phyloP scores from a whole-genome alignment of 805 yeast genomes.

The Metschnikowia aberdeeniae region DNA sequence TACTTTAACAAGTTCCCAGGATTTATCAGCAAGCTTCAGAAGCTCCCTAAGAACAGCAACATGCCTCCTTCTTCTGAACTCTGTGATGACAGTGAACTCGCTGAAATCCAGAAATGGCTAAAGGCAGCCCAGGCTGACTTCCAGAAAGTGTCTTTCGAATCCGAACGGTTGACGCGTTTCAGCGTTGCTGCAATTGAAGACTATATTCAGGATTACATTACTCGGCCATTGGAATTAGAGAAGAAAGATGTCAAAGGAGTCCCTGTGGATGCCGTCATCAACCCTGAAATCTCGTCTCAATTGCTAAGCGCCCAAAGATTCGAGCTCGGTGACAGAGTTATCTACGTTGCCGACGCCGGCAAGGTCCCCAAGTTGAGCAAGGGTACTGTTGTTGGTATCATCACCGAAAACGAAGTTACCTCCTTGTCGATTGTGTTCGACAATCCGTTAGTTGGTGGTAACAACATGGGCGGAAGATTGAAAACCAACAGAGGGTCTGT shows the following conservation, averaged over 20 bases:
- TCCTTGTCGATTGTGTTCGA: conserved; percentile 82
- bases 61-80: conserved; percentile 39
- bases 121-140: conserved; percentile 47
- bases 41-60: conserved; percentile 16
- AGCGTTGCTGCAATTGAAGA: conserved; percentile 67
- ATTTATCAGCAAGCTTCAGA: conserved; percentile 44
- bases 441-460: conserved; percentile 75
- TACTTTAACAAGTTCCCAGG: conserved; percentile 61
- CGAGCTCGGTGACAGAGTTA: conserved; percentile 83
- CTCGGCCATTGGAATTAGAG: conserved; percentile 42
- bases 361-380: conserved; percentile 82
- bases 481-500: conserved; percentile 77
- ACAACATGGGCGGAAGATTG: conserved; percentile 72
- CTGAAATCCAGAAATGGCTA: conserved; percentile 44
- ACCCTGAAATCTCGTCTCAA: conserved; percentile 69
- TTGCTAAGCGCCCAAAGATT: conserved; percentile 72
- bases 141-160: conserved; percentile 64
- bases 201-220: conserved; percentile 44
- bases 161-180: conserved; percentile 69
- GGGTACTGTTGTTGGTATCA: conserved; percentile 81
- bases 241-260: conserved; percentile 69
- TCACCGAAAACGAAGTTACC: conserved; percentile 54
- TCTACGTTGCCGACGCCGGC: conserved; percentile 80
- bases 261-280: conserved; percentile 77
- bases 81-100: conserved; percentile 40